Evolutionary conservation across 208 protist species (phyloP).

Genomic region (Crithidia expoeki): DNA sequence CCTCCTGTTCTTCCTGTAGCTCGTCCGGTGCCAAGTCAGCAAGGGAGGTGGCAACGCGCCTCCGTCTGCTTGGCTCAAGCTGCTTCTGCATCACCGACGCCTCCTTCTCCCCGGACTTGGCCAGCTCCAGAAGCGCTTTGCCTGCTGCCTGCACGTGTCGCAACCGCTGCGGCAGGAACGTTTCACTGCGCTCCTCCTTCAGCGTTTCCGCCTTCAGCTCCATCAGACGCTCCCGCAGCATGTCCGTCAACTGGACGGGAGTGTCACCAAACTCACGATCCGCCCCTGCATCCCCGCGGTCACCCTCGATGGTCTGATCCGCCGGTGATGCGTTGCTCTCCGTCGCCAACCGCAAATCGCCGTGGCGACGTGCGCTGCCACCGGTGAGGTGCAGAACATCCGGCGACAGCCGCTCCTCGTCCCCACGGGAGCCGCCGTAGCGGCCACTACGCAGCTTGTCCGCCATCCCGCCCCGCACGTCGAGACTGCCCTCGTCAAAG

Average conservation of each 20-base stretch:
- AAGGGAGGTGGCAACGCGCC: constrained; percentile 33
- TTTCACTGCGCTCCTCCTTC: constrained; percentile 77
- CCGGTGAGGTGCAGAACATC: constrained; percentile 80
- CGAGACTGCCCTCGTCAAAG: constrained; percentile 80
- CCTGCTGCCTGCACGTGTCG: constrained; percentile 43
- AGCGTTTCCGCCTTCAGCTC: constrained; percentile 84
- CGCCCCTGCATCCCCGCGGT: constrained; percentile 28
- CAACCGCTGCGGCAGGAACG: constrained; percentile 70
- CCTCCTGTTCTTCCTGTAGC: not conserved
- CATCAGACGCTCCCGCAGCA: constrained; percentile 88
- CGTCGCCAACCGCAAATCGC: constrained; percentile 37
- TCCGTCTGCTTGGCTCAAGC: not conserved
- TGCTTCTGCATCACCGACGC: not conserved
- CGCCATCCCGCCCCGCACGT: constrained; percentile 58
- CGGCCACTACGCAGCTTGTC: constrained; percentile 24
- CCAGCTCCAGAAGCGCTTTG: constrained; percentile 32
- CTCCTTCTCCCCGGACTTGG: constrained; percentile 15
- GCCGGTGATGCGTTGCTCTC: constrained; percentile 75
- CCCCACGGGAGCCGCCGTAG: constrained; percentile 13
- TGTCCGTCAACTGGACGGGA: constrained; percentile 86
- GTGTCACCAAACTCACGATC: constrained; percentile 73
- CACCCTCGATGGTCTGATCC: constrained; percentile 76
- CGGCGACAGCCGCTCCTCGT: constrained; percentile 49
- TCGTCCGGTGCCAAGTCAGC: constrained; percentile 40
- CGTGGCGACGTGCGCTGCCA: constrained; percentile 56